Conservation (phyloP, 2,329 filamentous ascomycete genomes). For the Hymenoscyphus linearis region DNA sequence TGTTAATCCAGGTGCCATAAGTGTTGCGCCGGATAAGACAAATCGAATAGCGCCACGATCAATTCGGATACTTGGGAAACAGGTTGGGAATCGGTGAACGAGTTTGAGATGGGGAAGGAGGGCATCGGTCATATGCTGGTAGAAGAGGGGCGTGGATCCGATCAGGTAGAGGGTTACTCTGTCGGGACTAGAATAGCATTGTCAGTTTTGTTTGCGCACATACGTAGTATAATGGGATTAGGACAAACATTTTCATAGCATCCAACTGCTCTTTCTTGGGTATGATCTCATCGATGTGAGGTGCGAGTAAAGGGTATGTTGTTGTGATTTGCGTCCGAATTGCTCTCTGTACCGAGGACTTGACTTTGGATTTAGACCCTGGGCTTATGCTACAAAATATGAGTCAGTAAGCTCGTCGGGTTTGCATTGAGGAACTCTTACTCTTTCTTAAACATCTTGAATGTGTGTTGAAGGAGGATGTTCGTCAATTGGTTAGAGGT, state of each 20-base stretch:
- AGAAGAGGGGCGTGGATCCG: constrained; percentile 77
- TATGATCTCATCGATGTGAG: constrained; percentile 87
- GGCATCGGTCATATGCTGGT: constrained; percentile 68
- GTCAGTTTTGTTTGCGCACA: constrained; percentile 3
- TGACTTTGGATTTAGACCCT: constrained; percentile 89
- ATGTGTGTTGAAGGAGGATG: background rate
- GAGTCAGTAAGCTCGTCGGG: constrained; percentile 9
- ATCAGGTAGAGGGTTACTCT: constrained; percentile 84
- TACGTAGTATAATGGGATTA: background rate
- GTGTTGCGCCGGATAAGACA: constrained; percentile 83
- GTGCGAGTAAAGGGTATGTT: constrained; percentile 79
- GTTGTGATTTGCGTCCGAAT: constrained; percentile 78
- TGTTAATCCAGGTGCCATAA: constrained; percentile 95
- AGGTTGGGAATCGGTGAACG: constrained; percentile 82
- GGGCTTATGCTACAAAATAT: constrained; percentile 57
- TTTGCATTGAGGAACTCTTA: constrained; percentile 37
- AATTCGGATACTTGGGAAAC: constrained; percentile 80
- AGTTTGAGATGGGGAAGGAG: constrained; percentile 84
- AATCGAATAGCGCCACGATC: constrained; percentile 96
- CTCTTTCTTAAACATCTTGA: constrained; percentile 91
- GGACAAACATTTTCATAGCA: constrained; percentile 71
- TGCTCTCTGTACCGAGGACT: constrained; percentile 86
- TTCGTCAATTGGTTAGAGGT: background rate
- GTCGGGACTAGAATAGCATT: constrained; percentile 58
- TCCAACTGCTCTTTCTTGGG: constrained; percentile 92